phyloP scores from a whole-genome alignment of 1,284 basidiomycete species.

The Leucoagaricus sp. region DNA sequence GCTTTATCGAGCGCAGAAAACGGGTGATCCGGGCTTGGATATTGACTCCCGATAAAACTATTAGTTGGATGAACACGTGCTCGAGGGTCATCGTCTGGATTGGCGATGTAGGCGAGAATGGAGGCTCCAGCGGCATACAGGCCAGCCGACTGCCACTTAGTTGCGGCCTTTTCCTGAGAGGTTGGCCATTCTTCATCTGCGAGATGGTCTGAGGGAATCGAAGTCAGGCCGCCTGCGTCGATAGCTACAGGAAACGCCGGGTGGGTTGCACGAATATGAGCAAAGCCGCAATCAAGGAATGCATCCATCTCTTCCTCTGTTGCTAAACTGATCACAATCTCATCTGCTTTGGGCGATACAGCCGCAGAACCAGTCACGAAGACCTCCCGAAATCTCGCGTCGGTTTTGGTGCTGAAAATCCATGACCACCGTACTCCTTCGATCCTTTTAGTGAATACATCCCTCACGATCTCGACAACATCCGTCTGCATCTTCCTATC shows the following conservation, averaged over 20 bases:
- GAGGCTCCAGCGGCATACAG: slow-evolving; percentile 1
- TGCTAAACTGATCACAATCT: not conserved
- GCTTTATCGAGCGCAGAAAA: not conserved
- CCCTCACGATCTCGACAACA: slow-evolving; percentile 1
- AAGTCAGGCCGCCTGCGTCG: not conserved
- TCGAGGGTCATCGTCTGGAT: not conserved
- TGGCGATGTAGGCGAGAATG: slow-evolving; percentile 3
- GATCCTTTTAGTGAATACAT: not conserved
- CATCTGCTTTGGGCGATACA: not conserved
- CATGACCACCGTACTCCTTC: slow-evolving; percentile 3
- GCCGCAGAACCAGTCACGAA: not conserved
- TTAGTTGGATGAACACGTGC: not conserved
- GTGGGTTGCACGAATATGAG: not conserved
- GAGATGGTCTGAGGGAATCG: not conserved
- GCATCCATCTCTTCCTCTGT: slow-evolving; percentile 1
- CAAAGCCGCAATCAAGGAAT: not conserved
- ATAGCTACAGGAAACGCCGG: not conserved
- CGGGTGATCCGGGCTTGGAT: not conserved
- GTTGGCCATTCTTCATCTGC: slow-evolving; percentile 3
- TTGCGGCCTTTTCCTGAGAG: not conserved
- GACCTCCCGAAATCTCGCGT: not conserved
- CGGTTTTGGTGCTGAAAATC: not conserved
- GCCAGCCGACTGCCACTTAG: not conserved
- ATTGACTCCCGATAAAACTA: not conserved
- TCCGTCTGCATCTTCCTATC: not conserved